Base-by-base conservation (phyloP, 352 stramenopile genomes). In the Globisporangium mamillatum region DNA sequence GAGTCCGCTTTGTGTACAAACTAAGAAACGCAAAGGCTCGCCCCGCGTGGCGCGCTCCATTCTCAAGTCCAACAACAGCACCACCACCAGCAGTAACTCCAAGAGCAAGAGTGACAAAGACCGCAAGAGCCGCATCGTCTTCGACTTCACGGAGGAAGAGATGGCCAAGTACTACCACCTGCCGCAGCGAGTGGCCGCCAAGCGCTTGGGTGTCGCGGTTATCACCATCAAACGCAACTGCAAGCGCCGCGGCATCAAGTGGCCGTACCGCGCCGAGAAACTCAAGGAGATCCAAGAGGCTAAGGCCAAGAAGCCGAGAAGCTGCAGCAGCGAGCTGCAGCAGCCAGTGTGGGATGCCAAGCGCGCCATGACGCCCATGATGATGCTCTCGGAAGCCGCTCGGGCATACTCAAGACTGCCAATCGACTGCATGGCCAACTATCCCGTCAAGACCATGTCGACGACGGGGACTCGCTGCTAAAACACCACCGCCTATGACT, bases 211-310 rank as follows among this genome's bases (percentile, higher is more conserved):
- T n/a, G 78, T 86, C 18, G 76, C 80, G 27, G 82, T 81, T 16
- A 81, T 88, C 55, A 88, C 80, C 53, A 76, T 88, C 62, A 88
- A 88, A 67, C 72, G 80, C 66, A 88, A 84, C 67, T 88, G 80
- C 58, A 82, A 81, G 27, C 80, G 80, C 41, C 74, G 80, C 7
- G 80, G 80, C 52, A 88, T 88, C 62, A 77, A 82, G 24, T 88
- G 80, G 80, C 80, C 79, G 38, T 88, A 86, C 62, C 79, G 79
- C 22, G 71, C 82, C 54, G 75, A 80, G 65, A 84, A 81, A 62
- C 78, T 78, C 75, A 81, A 81, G 69, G 77, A 82, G 68, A 69
- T 80, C 48, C 75, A 74, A 48, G 70, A 67, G 22, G 64, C 76
- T 34, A 53, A 38, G 20, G 10, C 55, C 52, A 72, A 14, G 50